Evolutionary conservation across 768 basidiomycete genomes (phyloP).

Genomic region (Amanita rubescens): DNA sequence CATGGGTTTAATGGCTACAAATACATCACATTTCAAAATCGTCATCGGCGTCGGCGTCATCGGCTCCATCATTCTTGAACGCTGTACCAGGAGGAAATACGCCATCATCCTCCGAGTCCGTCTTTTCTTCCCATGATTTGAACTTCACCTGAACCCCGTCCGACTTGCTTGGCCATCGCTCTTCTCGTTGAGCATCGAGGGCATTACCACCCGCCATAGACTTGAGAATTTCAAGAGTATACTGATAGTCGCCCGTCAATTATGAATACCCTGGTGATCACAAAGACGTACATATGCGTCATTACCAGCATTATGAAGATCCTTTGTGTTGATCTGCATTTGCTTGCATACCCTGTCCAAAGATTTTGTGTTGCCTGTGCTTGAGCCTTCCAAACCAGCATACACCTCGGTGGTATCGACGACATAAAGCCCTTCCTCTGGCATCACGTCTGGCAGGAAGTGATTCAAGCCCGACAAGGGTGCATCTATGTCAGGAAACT

Average conservation of each 20-base stretch:
- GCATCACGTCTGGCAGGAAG: slow-evolving; percentile 48
- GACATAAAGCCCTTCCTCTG: slow-evolving; percentile 49
- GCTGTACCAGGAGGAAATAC: not conserved
- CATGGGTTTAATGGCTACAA: not conserved
- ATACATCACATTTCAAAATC: not conserved
- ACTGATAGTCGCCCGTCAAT: slow-evolving; percentile 34
- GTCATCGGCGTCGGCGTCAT: not conserved
- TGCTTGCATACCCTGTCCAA: slow-evolving; percentile 59
- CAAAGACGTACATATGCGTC: slow-evolving; percentile 62
- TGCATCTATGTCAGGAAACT: slow-evolving; percentile 41
- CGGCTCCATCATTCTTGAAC: slow-evolving; percentile 2
- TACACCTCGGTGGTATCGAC: slow-evolving; percentile 75
- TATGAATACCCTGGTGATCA: not conserved
- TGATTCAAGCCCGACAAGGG: slow-evolving; percentile 44
- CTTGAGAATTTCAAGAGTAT: slow-evolving; percentile 57
- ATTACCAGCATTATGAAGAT: slow-evolving; percentile 81
- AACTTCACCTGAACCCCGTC: slow-evolving; percentile 48
- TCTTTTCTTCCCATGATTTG: slow-evolving; percentile 52
- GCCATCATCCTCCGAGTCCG: slow-evolving; percentile 34
- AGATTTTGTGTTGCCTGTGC: slow-evolving; percentile 39
- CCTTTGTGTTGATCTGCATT: slow-evolving; percentile 46
- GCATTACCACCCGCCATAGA: slow-evolving; percentile 70
- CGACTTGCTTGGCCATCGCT: slow-evolving; percentile 69
- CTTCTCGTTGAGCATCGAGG: slow-evolving; percentile 68
- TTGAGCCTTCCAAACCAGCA: slow-evolving; percentile 62